Evolutionary conservation across 345 rosid genomes (phyloP).

Genomic region (Pugionium cornutum): DNA sequence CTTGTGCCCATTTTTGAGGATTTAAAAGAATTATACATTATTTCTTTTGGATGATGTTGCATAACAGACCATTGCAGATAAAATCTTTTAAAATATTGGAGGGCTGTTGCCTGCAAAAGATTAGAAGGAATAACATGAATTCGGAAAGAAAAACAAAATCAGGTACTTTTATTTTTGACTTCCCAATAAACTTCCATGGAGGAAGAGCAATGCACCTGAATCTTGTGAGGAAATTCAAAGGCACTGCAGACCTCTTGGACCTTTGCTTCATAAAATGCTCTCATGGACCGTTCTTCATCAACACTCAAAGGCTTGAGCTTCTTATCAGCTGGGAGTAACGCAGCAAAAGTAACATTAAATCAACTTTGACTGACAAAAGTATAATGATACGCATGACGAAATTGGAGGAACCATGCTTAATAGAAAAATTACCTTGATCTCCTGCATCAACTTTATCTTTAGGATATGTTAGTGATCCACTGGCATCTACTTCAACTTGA

Average conservation of each 20-base stretch:
- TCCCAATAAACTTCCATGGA: not conserved
- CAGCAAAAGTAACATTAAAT: conserved; percentile 4
- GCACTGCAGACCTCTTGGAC: conserved; percentile 97
- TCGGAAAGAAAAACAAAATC: conserved; percentile 8
- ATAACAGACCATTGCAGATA: conserved; percentile 98
- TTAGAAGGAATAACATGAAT: conserved; percentile 3
- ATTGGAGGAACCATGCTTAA: not conserved
- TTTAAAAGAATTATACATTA: conserved; percentile 61
- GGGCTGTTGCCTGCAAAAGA: conserved; percentile 85
- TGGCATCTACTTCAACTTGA: conserved; percentile 78
- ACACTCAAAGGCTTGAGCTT: conserved; percentile 68
- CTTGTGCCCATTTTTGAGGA: conserved; percentile 3
- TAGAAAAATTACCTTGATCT: conserved; percentile 50
- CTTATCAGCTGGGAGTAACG: conserved; percentile 59
- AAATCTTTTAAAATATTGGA: conserved; percentile 90
- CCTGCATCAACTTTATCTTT: conserved; percentile 51
- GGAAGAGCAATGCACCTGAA: conserved; percentile 59
- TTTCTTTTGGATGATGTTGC: conserved; percentile 95
- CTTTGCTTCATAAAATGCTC: conserved; percentile 83
- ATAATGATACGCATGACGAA: not conserved
- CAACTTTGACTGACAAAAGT: conserved; percentile 3
- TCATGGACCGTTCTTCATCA: conserved; percentile 91
- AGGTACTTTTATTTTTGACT: not conserved
- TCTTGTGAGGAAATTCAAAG: conserved; percentile 91
- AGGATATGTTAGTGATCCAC: conserved; percentile 81